Conservation (phyloP, 208 protist genomes). For the Trypanosoma cruzi region DNA sequence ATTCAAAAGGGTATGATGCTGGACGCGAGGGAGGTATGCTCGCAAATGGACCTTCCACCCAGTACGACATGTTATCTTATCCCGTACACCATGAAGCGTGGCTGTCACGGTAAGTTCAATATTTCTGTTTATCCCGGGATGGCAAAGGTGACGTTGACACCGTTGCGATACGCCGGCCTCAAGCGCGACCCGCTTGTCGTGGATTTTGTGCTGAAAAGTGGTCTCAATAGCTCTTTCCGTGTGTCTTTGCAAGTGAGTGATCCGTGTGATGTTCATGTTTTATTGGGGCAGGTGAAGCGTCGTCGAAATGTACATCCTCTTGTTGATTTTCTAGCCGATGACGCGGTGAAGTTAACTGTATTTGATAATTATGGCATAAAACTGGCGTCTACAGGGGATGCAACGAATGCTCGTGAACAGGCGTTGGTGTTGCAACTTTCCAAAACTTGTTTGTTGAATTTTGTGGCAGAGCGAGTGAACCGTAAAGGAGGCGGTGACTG, state of each 20-base stretch:
- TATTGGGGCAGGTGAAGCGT: constrained; percentile 81
- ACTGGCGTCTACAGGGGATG: constrained; percentile 53
- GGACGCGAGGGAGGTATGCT: constrained; percentile 85
- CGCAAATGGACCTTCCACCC: constrained; percentile 67
- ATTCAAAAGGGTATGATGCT: constrained; percentile 89
- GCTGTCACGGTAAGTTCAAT: constrained; percentile 62
- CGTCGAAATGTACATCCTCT: too few relatives aligned
- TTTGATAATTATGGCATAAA: constrained; percentile 67
- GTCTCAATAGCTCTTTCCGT: constrained; percentile 40
- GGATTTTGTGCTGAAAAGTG: constrained; percentile 39
- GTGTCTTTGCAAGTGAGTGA: constrained; percentile 71
- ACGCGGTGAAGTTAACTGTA: constrained; percentile 58
- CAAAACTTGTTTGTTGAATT: constrained; percentile 53
- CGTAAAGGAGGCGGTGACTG: constrained; percentile 43
- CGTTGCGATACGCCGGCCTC: constrained; percentile 73
- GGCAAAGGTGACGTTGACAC: constrained; percentile 69
- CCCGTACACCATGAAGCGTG: constrained; percentile 76
- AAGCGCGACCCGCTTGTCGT: constrained; percentile 44
- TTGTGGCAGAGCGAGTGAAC: constrained; percentile 58
- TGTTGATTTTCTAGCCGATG: constrained; percentile 68
- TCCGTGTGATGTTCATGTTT: constrained; percentile 71
- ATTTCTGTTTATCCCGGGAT: constrained; percentile 83
- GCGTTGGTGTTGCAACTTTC: constrained; percentile 61
- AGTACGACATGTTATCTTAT: constrained; percentile 73
- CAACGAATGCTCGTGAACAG: constrained; percentile 84